phyloP scores from a whole-genome alignment of 2,329 filamentous ascomycete genomes.

The Sphaerulina vaccinii region DNA sequence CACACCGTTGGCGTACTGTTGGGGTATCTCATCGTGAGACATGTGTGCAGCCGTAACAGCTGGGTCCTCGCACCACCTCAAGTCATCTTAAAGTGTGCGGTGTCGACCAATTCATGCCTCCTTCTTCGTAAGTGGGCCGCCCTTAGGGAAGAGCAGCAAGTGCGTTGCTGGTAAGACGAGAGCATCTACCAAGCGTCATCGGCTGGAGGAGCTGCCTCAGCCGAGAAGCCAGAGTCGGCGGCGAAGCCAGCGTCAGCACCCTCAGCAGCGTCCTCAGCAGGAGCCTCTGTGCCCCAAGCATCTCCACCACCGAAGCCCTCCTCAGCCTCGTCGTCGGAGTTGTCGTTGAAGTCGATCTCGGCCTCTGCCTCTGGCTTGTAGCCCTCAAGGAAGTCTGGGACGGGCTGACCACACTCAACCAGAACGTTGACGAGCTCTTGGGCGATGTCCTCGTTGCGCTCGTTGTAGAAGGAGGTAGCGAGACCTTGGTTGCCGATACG shows the following conservation, averaged over 20 bases:
- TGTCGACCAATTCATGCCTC: slow-evolving; percentile 8
- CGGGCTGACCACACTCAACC: slow-evolving; percentile 70
- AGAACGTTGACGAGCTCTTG: slow-evolving; percentile 76
- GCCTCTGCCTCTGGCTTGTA: slow-evolving; percentile 60
- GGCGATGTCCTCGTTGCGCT: slow-evolving; percentile 70
- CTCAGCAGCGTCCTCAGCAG: slow-evolving; percentile 8
- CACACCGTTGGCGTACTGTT: neutral
- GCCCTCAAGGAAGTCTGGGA: slow-evolving; percentile 77
- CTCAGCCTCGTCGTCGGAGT: slow-evolving; percentile 47
- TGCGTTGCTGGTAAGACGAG: neutral
- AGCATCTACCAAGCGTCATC: slow-evolving; percentile 18
- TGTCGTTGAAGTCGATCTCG: slow-evolving; percentile 53
- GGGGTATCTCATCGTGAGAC: neutral
- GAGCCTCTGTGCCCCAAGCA: slow-evolving; percentile 20
- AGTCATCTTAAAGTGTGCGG: neutral
- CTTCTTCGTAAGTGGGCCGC: neutral
- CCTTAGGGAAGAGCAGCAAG: neutral
- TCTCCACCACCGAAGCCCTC: slow-evolving; percentile 19
- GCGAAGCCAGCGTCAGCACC: slow-evolving; percentile 24
- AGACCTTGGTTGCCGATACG: slow-evolving; percentile 85
- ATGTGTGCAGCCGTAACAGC: neutral
- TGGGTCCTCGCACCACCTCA: neutral
- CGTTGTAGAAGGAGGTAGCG: slow-evolving; percentile 86
- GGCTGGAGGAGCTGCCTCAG: slow-evolving; percentile 13
- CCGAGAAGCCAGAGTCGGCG: slow-evolving; percentile 23